Base-by-base conservation (phyloP, 2,329 filamentous ascomycete genomes). In the Metarhizium anisopliae region DNA sequence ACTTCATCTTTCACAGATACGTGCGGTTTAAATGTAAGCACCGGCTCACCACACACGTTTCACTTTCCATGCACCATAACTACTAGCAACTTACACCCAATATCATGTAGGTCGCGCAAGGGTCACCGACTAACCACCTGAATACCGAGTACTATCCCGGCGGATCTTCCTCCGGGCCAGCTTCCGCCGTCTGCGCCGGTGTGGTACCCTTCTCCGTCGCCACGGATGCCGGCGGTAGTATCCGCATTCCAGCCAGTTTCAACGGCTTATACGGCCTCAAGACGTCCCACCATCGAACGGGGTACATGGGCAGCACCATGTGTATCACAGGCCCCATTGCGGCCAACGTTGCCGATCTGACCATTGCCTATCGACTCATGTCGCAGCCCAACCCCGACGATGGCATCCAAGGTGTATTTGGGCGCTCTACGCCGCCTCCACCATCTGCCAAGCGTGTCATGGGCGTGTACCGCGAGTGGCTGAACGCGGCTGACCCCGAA, bases 181-280 rank as follows among this genome's bases (percentile, higher is more conserved):
- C 79, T 0, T 93, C 90, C 54, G 80, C 84, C 13, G 77, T 92
- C 30, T 79, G 80, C 20, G 80, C 82, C 7, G 89, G 89, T 2
- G 71, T 94, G 29, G 77, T 92, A 2, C 89, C 89, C n/a, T 83
- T 90, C 59, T 81, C 83, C 1, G 75, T 92, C 30, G 90, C 88
- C 42, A 86, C 85, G 6, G 89, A 93, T 63, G 86, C 87, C 2
- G 87, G 89, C 42, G 89, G 89, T 58, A 89, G 84, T 58, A 81
- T 90, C 56, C 84, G 90, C 43, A 81, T 94, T 42, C 90, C 90
- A 0, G 74, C 84, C 0, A 78, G 80, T 36, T 93, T 88, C 73
- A 94, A 89, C 67, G 89, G 90, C 51, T 71, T 90, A 25, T 95
- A 87, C 70, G 90, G 90, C 2, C 77, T 96, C 57, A 95, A 96